Conservation (phyloP, 768 basidiomycete genomes). For the Pleurotus salmoneostramineus region DNA sequence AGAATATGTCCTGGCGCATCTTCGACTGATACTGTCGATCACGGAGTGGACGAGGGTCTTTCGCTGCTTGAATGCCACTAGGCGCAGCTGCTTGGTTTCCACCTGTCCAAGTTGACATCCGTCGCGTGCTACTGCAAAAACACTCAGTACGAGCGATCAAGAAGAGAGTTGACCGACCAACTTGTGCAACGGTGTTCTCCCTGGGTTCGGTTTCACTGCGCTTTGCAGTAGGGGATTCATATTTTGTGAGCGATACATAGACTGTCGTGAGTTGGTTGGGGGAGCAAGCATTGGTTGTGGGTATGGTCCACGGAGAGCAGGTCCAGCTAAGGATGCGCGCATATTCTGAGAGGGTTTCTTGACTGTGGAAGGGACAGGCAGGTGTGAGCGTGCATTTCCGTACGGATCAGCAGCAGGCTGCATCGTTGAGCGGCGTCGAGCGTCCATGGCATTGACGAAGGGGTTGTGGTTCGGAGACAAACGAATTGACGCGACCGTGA, state of each 20-base stretch:
- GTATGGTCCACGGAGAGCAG: slow-evolving; percentile 59
- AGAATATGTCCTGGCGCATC: slow-evolving; percentile 74
- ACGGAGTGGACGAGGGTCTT: slow-evolving; percentile 77
- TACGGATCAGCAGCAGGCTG: slow-evolving; percentile 48
- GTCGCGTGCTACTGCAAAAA: slow-evolving; percentile 55
- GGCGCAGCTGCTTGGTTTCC: slow-evolving; percentile 44
- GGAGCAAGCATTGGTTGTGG: slow-evolving; percentile 29
- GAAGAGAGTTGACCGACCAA: slow-evolving; percentile 27
- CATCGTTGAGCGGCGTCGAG: slow-evolving; percentile 54
- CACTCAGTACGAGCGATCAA: not conserved
- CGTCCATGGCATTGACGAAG: slow-evolving; percentile 25
- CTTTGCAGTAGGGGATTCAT: slow-evolving; percentile 67
- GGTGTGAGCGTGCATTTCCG: slow-evolving; percentile 50
- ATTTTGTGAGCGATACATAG: slow-evolving; percentile 67
- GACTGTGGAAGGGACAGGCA: slow-evolving; percentile 70
- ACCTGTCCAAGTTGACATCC: slow-evolving; percentile 72
- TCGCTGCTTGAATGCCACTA: slow-evolving; percentile 49
- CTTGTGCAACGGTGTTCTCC: slow-evolving; percentile 74
- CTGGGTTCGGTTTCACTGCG: slow-evolving; percentile 59
- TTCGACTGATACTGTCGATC: slow-evolving; percentile 69
- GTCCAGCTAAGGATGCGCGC: slow-evolving; percentile 71
- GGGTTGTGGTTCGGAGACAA: slow-evolving; percentile 6
- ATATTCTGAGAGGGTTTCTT: slow-evolving; percentile 65
- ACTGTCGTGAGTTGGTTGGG: slow-evolving; percentile 60
- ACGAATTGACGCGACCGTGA: slow-evolving; percentile 23